Conservation (phyloP, 1,284 basidiomycete species). For the Boletus subluridellus region DNA sequence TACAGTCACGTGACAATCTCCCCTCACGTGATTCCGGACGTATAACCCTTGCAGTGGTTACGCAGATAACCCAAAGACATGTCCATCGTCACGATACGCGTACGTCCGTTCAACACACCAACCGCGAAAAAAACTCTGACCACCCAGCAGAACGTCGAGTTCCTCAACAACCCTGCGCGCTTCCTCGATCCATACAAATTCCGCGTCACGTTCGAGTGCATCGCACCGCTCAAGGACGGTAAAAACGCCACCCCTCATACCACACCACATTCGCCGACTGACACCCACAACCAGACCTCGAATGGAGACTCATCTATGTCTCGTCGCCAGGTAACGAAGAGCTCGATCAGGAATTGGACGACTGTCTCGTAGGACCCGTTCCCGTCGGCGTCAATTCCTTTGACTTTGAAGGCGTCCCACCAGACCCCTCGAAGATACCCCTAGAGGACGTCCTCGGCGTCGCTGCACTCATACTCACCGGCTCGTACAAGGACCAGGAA, state of each 20-base stretch:
- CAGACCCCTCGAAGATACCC: constrained; percentile 73
- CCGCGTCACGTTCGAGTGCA: constrained; percentile 97
- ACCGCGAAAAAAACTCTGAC: neutral
- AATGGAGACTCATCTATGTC: constrained; percentile 97
- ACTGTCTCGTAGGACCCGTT: constrained; percentile 94
- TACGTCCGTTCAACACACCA: constrained; percentile 20
- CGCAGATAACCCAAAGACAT: constrained; percentile 30
- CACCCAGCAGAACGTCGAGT: constrained; percentile 66
- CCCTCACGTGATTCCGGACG: constrained; percentile 13
- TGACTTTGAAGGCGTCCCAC: constrained; percentile 84
- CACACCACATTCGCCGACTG: neutral
- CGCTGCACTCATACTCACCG: constrained; percentile 88
- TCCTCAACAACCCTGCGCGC: constrained; percentile 89
- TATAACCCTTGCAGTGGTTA: neutral
- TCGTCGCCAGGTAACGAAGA: constrained; percentile 90
- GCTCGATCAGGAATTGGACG: constrained; percentile 94
- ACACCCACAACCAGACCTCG: constrained; percentile 64
- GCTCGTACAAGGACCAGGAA: constrained; percentile 89
- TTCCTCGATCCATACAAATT: constrained; percentile 92
- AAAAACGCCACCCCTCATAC: constrained; percentile 21
- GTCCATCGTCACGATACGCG: constrained; percentile 71
- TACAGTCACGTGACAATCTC: constrained; percentile 7
- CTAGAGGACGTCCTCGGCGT: constrained; percentile 84
- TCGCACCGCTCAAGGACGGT: constrained; percentile 90
- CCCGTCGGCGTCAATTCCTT: constrained; percentile 95